These are phyloP conservation scores for Paecilomyces dactylethromorphus DNA, from an alignment of 2,329 filamentous ascomycete species.

Conservation along the genomic window DNA sequence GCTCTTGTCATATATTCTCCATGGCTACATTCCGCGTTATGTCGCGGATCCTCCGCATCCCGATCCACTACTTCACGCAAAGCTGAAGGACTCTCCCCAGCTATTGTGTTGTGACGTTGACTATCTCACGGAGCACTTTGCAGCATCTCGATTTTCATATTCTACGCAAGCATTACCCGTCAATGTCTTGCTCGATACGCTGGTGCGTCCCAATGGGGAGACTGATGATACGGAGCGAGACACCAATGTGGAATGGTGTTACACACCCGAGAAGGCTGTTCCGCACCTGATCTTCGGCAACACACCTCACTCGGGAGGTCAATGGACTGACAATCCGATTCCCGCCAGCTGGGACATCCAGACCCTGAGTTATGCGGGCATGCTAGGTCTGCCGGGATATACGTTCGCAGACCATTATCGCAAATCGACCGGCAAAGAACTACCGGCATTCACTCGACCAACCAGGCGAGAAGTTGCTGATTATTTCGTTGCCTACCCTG, in stretches of 20 bases:
- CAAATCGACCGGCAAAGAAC: constrained; percentile 30
- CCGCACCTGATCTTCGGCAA: constrained; percentile 51
- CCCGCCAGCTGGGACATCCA: constrained; percentile 51
- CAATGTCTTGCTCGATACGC: constrained; percentile 54
- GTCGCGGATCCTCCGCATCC: constrained; percentile 45
- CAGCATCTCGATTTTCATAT: constrained; percentile 52
- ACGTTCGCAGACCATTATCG: constrained; percentile 49
- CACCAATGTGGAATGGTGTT: constrained; percentile 50
- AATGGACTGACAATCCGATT: constrained; percentile 52
- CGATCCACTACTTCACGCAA: constrained; percentile 50
- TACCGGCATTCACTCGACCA: constrained; percentile 50
- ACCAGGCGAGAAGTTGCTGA: constrained; percentile 49
- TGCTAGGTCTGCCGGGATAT: constrained; percentile 55
- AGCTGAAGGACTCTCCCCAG: constrained; percentile 42
- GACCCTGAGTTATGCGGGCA: constrained; percentile 56
- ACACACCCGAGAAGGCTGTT: constrained; percentile 45
- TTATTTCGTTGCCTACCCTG: constrained; percentile 50
- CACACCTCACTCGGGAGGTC: constrained; percentile 46
- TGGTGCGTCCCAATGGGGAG: constrained; percentile 53
- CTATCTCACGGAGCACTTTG: constrained; percentile 51
- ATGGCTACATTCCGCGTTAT: constrained; percentile 55
- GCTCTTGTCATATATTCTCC: constrained; percentile 57
- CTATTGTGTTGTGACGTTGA: constrained; percentile 44
- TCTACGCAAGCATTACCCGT: constrained; percentile 55
- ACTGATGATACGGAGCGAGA: constrained; percentile 45